Evolutionary conservation across 2,329 filamentous ascomycete genomes (phyloP), one percentile per base, ranked within the genome.

Genomic region (Hysterium pulicare): DNA sequence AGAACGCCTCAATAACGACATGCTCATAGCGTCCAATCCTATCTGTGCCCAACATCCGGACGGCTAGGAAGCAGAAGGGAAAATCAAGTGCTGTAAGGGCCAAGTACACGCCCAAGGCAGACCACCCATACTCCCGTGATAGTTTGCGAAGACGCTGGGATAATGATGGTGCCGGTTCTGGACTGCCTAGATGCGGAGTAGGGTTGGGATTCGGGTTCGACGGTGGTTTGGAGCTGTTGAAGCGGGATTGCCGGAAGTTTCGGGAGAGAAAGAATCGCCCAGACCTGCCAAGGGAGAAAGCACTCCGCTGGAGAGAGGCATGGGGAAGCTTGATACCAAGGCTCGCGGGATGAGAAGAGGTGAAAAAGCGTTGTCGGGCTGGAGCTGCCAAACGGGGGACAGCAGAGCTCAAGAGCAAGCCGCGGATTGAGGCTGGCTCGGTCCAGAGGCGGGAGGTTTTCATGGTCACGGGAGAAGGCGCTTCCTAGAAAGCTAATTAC

Each of bases 41-140:
- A 20, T 98, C 93, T 0, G 87, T 87, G 13, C 93, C 93, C 2
- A 95, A 77, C 40, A 83, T 72, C 44, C 84, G 80, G 35, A 98
- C 93, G 8, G 93, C 81, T 41, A 95, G 70, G 71, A 95, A 98
- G 71, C 91, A 97, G 63, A 97, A 87, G 0, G 93, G 93, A 52
- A 97, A 95, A 69, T 98, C 93, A 39, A 95, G 71, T 28, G 87
- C 85, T 32, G 87, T 90, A 41, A 98, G 71, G 1, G 75, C 76
- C 9, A 96, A 68, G 67, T 98, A 98, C 11, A 98, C 87, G n/a
- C 90, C 91, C 4, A 96, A 69, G 1, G 90, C 90, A 3, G 87
- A 79, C 89, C 90, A 97, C 31, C 93, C 93, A 67, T 98, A 98
- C 67, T 97, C 91, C 50, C 84, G 83, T 2, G 86, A 90, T 34